Conservation (phyloP, 805 yeast genomes). For the Yamadazyma akitaensis region DNA sequence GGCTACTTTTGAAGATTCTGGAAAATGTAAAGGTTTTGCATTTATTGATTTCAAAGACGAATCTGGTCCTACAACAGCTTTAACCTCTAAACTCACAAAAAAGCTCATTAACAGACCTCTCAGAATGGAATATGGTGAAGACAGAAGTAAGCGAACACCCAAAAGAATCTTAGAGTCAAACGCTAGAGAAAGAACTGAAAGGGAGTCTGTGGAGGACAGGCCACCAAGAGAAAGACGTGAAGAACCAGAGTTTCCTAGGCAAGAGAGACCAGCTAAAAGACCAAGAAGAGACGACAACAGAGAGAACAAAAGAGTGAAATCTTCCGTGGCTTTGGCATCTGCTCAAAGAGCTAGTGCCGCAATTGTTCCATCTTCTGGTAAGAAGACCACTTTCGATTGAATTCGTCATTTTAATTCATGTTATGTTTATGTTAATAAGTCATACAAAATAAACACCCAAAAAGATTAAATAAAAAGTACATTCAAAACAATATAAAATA, state of each 20-base stretch:
- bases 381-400: slow-evolving; percentile 69
- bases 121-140: slow-evolving; percentile 93
- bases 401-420: not conserved
- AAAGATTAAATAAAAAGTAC: slow-evolving; percentile 1
- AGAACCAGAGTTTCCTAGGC: not conserved
- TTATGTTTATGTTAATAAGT: not conserved
- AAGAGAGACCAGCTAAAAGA: slow-evolving; percentile 10
- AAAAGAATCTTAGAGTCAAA: slow-evolving; percentile 21
- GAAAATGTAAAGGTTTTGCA: slow-evolving; percentile 96
- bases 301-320: slow-evolving; percentile 46
- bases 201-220: not conserved
- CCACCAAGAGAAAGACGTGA: slow-evolving; percentile 1
- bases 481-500: slow-evolving; percentile 5
- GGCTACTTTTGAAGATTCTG: slow-evolving; percentile 97
- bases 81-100: slow-evolving; percentile 65
- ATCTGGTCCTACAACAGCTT: slow-evolving; percentile 78
- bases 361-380: slow-evolving; percentile 87
- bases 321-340: slow-evolving; percentile 82
- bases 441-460: not conserved
- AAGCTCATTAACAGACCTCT: slow-evolving; percentile 69
- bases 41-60: slow-evolving; percentile 83
- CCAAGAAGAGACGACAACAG: slow-evolving; percentile 16
- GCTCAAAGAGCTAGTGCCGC: slow-evolving; percentile 91
- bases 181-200: slow-evolving; percentile 11
- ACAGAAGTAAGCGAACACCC: slow-evolving; percentile 76